Base-by-base conservation (phyloP, 805 yeast genomes). In the Candida montana region DNA sequence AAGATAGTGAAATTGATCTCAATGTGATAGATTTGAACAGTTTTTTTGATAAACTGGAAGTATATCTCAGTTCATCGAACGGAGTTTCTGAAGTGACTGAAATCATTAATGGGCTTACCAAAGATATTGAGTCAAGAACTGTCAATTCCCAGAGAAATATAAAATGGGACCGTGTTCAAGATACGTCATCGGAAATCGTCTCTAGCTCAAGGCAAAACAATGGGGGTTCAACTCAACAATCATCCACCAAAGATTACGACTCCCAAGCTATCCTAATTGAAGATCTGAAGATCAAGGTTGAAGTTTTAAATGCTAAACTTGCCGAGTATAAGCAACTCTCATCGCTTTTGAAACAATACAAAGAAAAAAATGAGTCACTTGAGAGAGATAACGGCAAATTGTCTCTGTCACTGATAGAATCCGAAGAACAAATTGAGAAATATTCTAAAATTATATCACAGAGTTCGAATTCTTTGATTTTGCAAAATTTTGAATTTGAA, bases 261-360 rank as follows among this genome's bases (percentile, higher is more conserved):
- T 18, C 31, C 15, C 45, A 51, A 23, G 7, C 26, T 10, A 23
- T 23, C 7, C 26, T 7, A 12, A 54, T 75, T 13, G 69, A 68
- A 29, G 79, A 77, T 35, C 57, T 73, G 12, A 57, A 61, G 11
- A 55, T 76, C 41, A 75, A 72, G 46, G 61, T 76, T 9, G 58
- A 64, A 8, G 62, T 75, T 2, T 52, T 77, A 29, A 71, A 74
- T 46, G 61, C 65, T 6, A 74, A 72, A 47, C 55, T 76, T 50
- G 49, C 48, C 13, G 58, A 65, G 4, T 53, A 65, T 6, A 55
- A 58, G 30, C 50, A 51, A 0, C 61, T 62, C 15, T 68, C 65
- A 26, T 12, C 36, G 2, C 37, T 51, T 11, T 33, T 68, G 20
- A 43, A 47, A 7, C 50, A 47, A 9, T 40, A 62, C 34, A 58